These are phyloP conservation scores for Astragalus glycyphyllos DNA, from an alignment of 306 rosid species.

Conservation along the genomic window DNA sequence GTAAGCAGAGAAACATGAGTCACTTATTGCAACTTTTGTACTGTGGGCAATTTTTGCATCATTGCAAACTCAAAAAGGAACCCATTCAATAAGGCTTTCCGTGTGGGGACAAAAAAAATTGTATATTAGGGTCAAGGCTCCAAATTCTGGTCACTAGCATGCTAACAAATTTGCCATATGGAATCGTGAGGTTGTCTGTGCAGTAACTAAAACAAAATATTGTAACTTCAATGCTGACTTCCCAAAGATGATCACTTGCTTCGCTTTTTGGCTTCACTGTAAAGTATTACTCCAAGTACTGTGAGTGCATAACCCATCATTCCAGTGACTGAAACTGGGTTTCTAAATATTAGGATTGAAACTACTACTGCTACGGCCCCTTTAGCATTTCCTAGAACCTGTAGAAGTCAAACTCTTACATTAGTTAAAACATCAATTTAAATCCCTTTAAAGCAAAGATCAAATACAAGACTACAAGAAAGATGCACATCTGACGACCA, in stretches of 20 bases:
- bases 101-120: slow-evolving; percentile 43
- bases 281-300: slow-evolving; percentile 88
- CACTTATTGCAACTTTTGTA: slow-evolving; percentile 67
- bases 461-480: not conserved
- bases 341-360: slow-evolving; percentile 88
- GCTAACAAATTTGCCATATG: slow-evolving; percentile 50
- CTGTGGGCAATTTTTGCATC: slow-evolving; percentile 55
- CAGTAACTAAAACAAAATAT: slow-evolving; percentile 48
- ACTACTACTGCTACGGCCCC: slow-evolving; percentile 99
- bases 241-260: slow-evolving; percentile 63
- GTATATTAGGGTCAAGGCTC: slow-evolving; percentile 53
- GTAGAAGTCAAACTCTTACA: slow-evolving; percentile 44
- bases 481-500: not conserved
- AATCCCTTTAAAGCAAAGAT: slow-evolving; percentile 9
- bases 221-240: slow-evolving; percentile 44
- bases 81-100: slow-evolving; percentile 53
- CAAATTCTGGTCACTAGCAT: slow-evolving; percentile 46
- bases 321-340: slow-evolving; percentile 99
- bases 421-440: slow-evolving; percentile 29
- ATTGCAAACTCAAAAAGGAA: slow-evolving; percentile 66
- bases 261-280: slow-evolving; percentile 96
- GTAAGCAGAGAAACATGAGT: slow-evolving; percentile 49
- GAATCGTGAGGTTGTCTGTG: slow-evolving; percentile 47
- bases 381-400: slow-evolving; percentile 99
- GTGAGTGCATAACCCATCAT: slow-evolving; percentile 94